These are phyloP conservation scores for Tetracladium marchalianum DNA, from an alignment of 495 filamentous ascomycete species.

Conservation along the genomic window DNA sequence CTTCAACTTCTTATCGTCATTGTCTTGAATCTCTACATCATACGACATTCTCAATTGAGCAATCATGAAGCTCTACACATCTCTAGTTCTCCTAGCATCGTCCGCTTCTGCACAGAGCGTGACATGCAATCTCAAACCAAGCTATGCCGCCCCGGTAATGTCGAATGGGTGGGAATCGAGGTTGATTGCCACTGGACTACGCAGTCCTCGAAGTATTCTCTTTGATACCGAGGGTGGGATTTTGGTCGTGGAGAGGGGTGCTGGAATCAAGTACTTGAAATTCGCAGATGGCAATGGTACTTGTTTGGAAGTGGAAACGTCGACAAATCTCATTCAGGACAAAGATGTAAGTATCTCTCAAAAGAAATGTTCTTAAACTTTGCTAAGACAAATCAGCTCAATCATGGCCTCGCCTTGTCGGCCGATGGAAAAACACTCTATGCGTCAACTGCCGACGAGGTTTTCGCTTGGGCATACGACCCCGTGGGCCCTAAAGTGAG, in stretches of 20 bases:
- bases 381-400: constrained; percentile 30
- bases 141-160: constrained; percentile 31
- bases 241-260: constrained; percentile 45
- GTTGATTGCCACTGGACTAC: constrained; percentile 43
- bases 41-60: too few relatives aligned
- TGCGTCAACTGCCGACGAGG: constrained; percentile 45
- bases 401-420: constrained; percentile 59
- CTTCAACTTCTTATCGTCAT: too few relatives aligned
- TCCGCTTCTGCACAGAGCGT: not conserved
- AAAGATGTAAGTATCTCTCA: constrained; percentile 29
- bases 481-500: constrained; percentile 28
- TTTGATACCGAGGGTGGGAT: constrained; percentile 51
- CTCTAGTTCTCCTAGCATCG: too few relatives aligned
- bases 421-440: constrained; percentile 52
- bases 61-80: too few relatives aligned
- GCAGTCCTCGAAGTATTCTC: constrained; percentile 44
- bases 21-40: too few relatives aligned
- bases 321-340: constrained; percentile 27
- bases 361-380: constrained; percentile 5
- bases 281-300: constrained; percentile 40
- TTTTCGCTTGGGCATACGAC: constrained; percentile 55
- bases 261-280: constrained; percentile 43
- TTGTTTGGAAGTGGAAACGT: constrained; percentile 34
- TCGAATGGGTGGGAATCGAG: constrained; percentile 45
- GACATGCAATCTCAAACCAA: constrained; percentile 6